Evolutionary conservation across 202 grass and related monocot genomes (phyloP).

Genomic region (Digitaria exilis): DNA sequence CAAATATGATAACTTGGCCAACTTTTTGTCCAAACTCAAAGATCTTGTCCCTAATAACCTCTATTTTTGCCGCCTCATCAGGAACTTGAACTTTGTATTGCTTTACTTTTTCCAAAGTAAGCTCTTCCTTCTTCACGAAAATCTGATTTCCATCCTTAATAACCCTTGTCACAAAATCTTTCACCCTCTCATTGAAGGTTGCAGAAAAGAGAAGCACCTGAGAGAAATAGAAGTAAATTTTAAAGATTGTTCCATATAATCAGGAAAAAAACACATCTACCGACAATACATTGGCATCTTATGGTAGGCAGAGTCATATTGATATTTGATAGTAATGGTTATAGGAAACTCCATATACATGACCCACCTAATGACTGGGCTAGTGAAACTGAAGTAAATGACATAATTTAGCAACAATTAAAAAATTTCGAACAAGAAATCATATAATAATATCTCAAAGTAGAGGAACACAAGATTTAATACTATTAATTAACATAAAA

Average conservation of each 20-base stretch:
- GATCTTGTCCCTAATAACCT: slow-evolving; percentile 91
- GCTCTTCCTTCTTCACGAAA: slow-evolving; percentile 95
- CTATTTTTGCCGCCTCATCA: slow-evolving; percentile 77
- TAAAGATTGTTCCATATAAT: not conserved
- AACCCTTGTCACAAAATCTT: slow-evolving; percentile 89
- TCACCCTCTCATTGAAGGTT: slow-evolving; percentile 89
- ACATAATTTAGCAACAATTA: not conserved
- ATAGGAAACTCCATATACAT: not conserved
- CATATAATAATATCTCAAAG: too few relatives aligned
- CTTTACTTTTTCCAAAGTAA: slow-evolving; percentile 95
- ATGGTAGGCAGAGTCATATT: not conserved
- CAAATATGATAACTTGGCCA: slow-evolving; percentile 99
- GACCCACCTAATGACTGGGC: not conserved
- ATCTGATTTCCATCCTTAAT: slow-evolving; percentile 89
- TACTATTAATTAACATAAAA: too few relatives aligned
- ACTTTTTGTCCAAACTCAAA: slow-evolving; percentile 97
- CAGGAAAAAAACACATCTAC: slow-evolving; percentile 1
- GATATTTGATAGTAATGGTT: not conserved
- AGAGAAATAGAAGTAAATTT: slow-evolving; percentile 14
- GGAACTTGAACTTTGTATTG: slow-evolving; percentile 90
- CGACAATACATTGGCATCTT: not conserved
- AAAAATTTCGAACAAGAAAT: not conserved
- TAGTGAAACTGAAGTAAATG: slow-evolving; percentile 24
- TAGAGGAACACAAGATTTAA: too few relatives aligned
- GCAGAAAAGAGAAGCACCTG: slow-evolving; percentile 99